Evolutionary conservation across 176 grass and related monocot species (phyloP), one percentile per base, ranked within the genome.

Genomic region (Musa beccarii): DNA sequence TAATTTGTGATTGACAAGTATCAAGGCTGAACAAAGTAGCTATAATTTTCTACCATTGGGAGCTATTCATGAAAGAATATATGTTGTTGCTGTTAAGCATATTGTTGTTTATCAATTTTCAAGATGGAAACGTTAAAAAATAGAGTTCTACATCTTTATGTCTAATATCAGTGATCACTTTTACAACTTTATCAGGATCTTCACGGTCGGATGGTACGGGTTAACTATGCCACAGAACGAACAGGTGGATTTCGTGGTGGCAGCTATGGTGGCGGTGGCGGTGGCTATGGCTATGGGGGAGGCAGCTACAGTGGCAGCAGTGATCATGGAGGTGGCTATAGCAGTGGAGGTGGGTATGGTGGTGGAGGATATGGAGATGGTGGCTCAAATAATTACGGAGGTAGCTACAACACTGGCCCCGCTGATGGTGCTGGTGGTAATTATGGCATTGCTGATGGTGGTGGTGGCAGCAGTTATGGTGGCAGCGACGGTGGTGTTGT

Each of bases 191-290:
- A 2, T 29, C 77, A 98, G 90, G 86, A 90, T 10, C 87, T 96
- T 84, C 89, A 96, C 74, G 89, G 92, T 43, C 76, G 92, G 79
- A 75, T 54, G 68, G 9, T 96, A 76, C 84, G 72, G 81, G 89
- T 92, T 26, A 53, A 79, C 68, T 73, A 86, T 11, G 87, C 87
- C 68, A 90, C 78, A 76, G 92, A 90, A 34, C 85, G 76, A 26
- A 73, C 76, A 12, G 23, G 63, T 53, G 69, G 50, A 72, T 53
- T 7, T 53, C 69, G 17, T 72, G 69, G 69, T 14, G 69, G 69
- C 10, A 63, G 79, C 0, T 49, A 67, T 1, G 29, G 11, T 16
- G 63, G 77, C 21, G 77, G 77, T 34, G 25, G 25, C 25, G 15
- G 79, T 19, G 73, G 75, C 20, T 13, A 66, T 73, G 52, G 23